phyloP scores from a whole-genome alignment of 352 stramenopile genomes.

The Plasmopara halstedii region DNA sequence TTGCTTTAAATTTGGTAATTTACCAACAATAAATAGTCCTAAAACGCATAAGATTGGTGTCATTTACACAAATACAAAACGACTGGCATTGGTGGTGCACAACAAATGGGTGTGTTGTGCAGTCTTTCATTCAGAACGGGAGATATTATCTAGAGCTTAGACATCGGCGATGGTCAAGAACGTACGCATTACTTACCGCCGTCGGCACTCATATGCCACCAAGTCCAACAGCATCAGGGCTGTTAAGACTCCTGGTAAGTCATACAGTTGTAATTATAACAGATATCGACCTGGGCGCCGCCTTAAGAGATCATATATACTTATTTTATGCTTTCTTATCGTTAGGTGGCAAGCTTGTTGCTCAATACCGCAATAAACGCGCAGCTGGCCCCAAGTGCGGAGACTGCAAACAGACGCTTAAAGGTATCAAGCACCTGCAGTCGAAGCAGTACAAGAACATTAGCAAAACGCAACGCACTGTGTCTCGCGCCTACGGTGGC shows the following conservation, averaged over 20 bases:
- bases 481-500: conserved; percentile 96
- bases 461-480: conserved; percentile 89
- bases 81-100: conserved; percentile 34
- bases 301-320: no score
- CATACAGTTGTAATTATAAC: background rate
- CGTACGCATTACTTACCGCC: conserved; percentile 91
- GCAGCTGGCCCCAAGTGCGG: conserved; percentile 92
- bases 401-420: conserved; percentile 93
- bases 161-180: conserved; percentile 86
- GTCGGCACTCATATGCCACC: conserved; percentile 97
- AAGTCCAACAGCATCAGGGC: conserved; percentile 89
- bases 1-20: no score
- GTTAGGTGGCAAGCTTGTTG: conserved; percentile 85
- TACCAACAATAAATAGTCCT: no score
- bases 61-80: conserved; percentile 26
- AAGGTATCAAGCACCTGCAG: conserved; percentile 82
- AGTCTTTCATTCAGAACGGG: conserved; percentile 70
- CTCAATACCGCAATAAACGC: conserved; percentile 94
- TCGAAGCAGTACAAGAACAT: conserved; percentile 76
- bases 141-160: conserved; percentile 54
- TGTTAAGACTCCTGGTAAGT: conserved; percentile 94
- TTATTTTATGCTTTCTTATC: no score
- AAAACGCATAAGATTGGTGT: no score
- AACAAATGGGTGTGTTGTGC: conserved; percentile 2
- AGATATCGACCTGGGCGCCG: no score